phyloP scores from a whole-genome alignment of 257 asterid genomes.

The Petunia secreta region DNA sequence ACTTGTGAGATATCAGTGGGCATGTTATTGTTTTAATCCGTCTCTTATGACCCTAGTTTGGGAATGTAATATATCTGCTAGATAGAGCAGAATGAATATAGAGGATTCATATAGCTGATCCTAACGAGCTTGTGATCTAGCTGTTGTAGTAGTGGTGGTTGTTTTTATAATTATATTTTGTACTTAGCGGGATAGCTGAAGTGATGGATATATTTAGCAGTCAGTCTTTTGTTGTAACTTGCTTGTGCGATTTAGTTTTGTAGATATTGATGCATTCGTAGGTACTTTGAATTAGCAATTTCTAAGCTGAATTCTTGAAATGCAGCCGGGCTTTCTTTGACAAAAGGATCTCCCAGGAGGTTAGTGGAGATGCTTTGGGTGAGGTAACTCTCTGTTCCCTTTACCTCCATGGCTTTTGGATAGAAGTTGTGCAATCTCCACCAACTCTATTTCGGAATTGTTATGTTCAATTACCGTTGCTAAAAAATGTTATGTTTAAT shows the following conservation, averaged over 20 bases:
- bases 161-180: background rate
- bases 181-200: background rate
- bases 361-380: conserved; percentile 20
- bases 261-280: background rate
- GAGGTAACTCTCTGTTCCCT: conserved; percentile 1
- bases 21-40: no score
- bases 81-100: background rate
- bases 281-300: background rate
- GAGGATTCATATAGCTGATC: background rate
- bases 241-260: background rate
- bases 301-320: background rate
- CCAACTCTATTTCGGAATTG: background rate
- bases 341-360: conserved; percentile 27
- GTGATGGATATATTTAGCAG: background rate
- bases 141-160: background rate
- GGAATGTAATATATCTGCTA: background rate
- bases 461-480: background rate
- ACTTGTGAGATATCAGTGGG: no score
- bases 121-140: background rate
- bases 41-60: no score
- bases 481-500: background rate
- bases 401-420: background rate
- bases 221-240: no score
- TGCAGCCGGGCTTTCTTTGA: conserved; percentile 27
- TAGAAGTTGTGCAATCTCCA: background rate